Percentiles rank a stretch among this genome's conserved stretches.
phyloP scores from a whole-genome alignment of 2,329 filamentous ascomycete species.

The Ceratocystis huliohia region DNA sequence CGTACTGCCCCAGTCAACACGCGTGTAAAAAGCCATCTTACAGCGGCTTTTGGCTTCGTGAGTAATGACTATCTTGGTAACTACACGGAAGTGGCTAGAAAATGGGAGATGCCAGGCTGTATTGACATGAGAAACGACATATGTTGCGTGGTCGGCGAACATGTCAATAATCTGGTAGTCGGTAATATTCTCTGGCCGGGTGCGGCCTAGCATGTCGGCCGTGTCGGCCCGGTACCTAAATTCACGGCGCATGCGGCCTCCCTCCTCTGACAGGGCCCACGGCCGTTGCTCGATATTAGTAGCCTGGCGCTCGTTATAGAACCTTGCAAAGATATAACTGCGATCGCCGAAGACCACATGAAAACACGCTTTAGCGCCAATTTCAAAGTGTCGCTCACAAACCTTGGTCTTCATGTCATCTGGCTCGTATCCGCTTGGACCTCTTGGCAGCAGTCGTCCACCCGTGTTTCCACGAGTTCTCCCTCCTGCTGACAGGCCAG shows the following conservation, averaged over 20 bases:
- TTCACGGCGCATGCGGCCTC: conserved; percentile 58
- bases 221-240: conserved; percentile 69
- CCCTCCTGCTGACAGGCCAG: conserved; percentile 26
- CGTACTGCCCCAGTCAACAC: conserved; percentile 67
- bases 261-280: conserved; percentile 51
- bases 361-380: conserved; percentile 88
- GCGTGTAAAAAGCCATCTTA: conserved; percentile 77
- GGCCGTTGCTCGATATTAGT: conserved; percentile 74
- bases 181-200: conserved; percentile 49
- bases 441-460: conserved; percentile 46
- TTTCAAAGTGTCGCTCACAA: conserved; percentile 71
- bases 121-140: conserved; percentile 50
- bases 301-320: conserved; percentile 73
- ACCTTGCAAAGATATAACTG: conserved; percentile 80
- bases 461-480: conserved; percentile 28
- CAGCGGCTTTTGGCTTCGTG: conserved; percentile 84
- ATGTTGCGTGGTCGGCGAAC: conserved; percentile 60
- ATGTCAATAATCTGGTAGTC: conserved; percentile 83
- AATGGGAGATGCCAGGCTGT: conserved; percentile 77
- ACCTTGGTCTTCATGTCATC: conserved; percentile 64
- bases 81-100: conserved; percentile 62
- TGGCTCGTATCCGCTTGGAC: conserved; percentile 73
- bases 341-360: conserved; percentile 95
- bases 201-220: conserved; percentile 50
- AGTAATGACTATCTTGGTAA: conserved; percentile 87